Evolutionary conservation across 345 rosid genomes (phyloP).

Genomic region (Cardiospermum halicacabum): DNA sequence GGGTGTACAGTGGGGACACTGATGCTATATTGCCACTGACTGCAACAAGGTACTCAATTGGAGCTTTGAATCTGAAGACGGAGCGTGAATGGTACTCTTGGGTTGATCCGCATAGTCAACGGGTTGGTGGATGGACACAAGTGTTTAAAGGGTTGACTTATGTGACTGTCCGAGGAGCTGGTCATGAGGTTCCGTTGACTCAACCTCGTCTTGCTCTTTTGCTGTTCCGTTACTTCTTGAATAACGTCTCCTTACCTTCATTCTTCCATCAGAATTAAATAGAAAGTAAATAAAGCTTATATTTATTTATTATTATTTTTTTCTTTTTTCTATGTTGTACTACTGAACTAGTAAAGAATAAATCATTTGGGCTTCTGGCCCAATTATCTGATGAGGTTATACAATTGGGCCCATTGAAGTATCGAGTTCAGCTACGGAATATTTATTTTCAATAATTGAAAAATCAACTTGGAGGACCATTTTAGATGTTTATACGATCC

Average conservation of each 20-base stretch:
- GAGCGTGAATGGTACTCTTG: conserved; percentile 50
- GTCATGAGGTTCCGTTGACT: conserved; percentile 59
- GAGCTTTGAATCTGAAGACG: conserved; percentile 35
- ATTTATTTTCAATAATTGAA: not conserved
- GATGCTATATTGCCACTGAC: conserved; percentile 61
- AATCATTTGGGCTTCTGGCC: too few species aligned
- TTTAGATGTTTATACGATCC: not conserved
- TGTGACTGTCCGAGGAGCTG: conserved; percentile 59
- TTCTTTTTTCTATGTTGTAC: too few species aligned
- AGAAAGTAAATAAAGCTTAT: too few species aligned
- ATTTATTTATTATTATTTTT: too few species aligned
- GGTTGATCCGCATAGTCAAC: conserved; percentile 20
- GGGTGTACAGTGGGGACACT: conserved; percentile 77
- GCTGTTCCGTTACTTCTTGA: conserved; percentile 41
- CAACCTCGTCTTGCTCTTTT: conserved; percentile 42
- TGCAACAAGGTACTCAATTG: conserved; percentile 50
- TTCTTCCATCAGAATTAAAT: not conserved
- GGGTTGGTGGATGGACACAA: conserved; percentile 63
- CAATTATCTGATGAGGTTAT: too few species aligned
- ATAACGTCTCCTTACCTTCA: conserved; percentile 27
- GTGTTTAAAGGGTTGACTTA: conserved; percentile 45
- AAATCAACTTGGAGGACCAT: not conserved
- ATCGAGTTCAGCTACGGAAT: too few species aligned
- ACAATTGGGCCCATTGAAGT: too few species aligned
- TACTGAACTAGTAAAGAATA: too few species aligned